phyloP scores from a whole-genome alignment of 2,329 filamentous ascomycete genomes.

The Neoascochyta sp. region DNA sequence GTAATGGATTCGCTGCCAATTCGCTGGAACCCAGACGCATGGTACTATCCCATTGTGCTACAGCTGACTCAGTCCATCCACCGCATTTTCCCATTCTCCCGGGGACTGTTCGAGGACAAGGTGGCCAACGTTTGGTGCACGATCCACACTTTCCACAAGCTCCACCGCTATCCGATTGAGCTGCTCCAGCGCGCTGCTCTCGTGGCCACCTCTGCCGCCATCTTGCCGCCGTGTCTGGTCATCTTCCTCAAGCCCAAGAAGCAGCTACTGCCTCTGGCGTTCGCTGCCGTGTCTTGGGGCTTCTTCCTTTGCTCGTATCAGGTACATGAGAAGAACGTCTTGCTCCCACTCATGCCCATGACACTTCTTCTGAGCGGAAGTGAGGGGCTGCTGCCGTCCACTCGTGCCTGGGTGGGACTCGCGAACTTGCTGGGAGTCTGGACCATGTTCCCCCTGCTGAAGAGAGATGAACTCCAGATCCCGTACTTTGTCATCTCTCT shows the following conservation, averaged over 20 bases:
- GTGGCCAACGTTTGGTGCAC: slow-evolving; percentile 98
- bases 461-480: slow-evolving; percentile 75
- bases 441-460: slow-evolving; percentile 90
- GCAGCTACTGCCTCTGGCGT: slow-evolving; percentile 71
- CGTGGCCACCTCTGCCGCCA: slow-evolving; percentile 68
- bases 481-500: slow-evolving; percentile 82
- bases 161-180: slow-evolving; percentile 67
- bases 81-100: slow-evolving; percentile 90
- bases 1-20: slow-evolving; percentile 61
- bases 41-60: slow-evolving; percentile 71
- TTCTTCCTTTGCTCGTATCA: slow-evolving; percentile 98
- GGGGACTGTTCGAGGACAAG: slow-evolving; percentile 98
- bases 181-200: slow-evolving; percentile 75
- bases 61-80: slow-evolving; percentile 82
- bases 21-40: slow-evolving; percentile 58
- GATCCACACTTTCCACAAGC: slow-evolving; percentile 82
- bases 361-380: slow-evolving; percentile 78
- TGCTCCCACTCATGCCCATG: slow-evolving; percentile 90
- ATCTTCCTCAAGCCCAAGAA: slow-evolving; percentile 76
- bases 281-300: slow-evolving; percentile 85
- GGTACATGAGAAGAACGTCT: slow-evolving; percentile 95
- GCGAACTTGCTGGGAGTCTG: slow-evolving; percentile 84
- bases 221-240: slow-evolving; percentile 73
- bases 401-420: slow-evolving; percentile 90
- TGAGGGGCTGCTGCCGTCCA: slow-evolving; percentile 70